Evolutionary conservation across 371 early-diverging fungal species (phyloP).

Genomic region (Hamiltosporidium tvaerminnensis): DNA sequence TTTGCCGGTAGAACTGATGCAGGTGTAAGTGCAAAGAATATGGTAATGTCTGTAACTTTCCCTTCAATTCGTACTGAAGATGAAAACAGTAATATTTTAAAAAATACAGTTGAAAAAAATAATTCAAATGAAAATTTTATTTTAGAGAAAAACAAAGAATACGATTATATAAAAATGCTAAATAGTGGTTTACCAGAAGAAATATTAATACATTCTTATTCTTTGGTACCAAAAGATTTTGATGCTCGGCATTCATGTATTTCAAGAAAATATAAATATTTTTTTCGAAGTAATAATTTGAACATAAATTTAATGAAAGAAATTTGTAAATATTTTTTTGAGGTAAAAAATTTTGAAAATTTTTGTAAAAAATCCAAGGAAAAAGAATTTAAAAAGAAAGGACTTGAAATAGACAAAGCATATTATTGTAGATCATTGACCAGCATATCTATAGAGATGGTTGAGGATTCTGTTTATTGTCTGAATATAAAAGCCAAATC

Average conservation of each 20-base stretch:
- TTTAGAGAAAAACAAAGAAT: slow-evolving; percentile 13
- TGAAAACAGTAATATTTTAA: not conserved
- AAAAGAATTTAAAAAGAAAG: slow-evolving; percentile 24
- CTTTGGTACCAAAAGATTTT: slow-evolving; percentile 34
- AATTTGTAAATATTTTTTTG: slow-evolving; percentile 5
- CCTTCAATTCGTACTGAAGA: slow-evolving; percentile 8
- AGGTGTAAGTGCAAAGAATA: slow-evolving; percentile 44
- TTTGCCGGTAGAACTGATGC: slow-evolving; percentile 51
- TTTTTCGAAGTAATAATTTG: slow-evolving; percentile 24
- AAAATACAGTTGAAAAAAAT: not conserved
- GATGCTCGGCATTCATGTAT: slow-evolving; percentile 46
- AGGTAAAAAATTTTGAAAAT: too few relatives aligned
- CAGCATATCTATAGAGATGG: slow-evolving; percentile 16
- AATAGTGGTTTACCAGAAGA: slow-evolving; percentile 43
- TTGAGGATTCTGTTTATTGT: slow-evolving; percentile 12
- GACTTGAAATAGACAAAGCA: slow-evolving; percentile 12
- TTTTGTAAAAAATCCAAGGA: slow-evolving; percentile 24
- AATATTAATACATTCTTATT: slow-evolving; percentile 44
- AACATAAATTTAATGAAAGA: slow-evolving; percentile 26
- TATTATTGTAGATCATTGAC: slow-evolving; percentile 26
- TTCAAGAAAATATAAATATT: slow-evolving; percentile 48
- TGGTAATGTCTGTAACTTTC: slow-evolving; percentile 33
- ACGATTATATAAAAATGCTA: slow-evolving; percentile 42
- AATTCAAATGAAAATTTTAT: too few relatives aligned
- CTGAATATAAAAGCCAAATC: slow-evolving; percentile 41